These are phyloP conservation scores for Candida saitoana DNA, from an alignment of 805 yeast genomes.

Conservation along the genomic window DNA sequence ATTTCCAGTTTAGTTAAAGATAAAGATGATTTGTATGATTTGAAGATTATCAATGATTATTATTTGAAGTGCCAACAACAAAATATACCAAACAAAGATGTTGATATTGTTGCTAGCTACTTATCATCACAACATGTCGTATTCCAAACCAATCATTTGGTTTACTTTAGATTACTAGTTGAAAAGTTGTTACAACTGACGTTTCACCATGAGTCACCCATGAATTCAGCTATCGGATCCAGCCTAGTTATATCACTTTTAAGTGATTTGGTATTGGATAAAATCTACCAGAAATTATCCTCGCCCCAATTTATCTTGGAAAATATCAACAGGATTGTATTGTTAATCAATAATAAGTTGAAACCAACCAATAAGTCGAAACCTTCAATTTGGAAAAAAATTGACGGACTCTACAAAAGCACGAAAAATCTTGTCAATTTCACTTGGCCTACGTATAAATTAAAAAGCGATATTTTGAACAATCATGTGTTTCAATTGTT, in stretches of 20 bases:
- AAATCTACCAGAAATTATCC: slow-evolving; percentile 20
- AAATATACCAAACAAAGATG: slow-evolving; percentile 6
- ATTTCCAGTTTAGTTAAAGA: slow-evolving; percentile 12
- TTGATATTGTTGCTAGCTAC: slow-evolving; percentile 12
- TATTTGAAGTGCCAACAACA: not conserved
- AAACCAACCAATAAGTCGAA: slow-evolving; percentile 1
- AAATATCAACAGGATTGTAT: slow-evolving; percentile 8
- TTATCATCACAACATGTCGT: slow-evolving; percentile 11
- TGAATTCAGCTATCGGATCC: slow-evolving; percentile 22
- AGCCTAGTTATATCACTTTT: slow-evolving; percentile 21
- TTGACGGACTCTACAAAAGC: no score
- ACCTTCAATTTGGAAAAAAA: not conserved
- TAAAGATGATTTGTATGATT: slow-evolving; percentile 9
- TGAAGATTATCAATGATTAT: slow-evolving; percentile 14
- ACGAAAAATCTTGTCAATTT: slow-evolving; percentile 1
- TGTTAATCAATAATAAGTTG: slow-evolving; percentile 5
- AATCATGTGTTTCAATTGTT: slow-evolving; percentile 10
- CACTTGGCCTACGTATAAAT: not conserved
- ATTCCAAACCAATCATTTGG: slow-evolving; percentile 12
- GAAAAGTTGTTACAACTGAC: slow-evolving; percentile 17
- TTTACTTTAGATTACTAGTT: slow-evolving; percentile 22
- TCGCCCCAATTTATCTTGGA: slow-evolving; percentile 24
- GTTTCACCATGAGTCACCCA: slow-evolving; percentile 13
- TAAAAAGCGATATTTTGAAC: slow-evolving; percentile 6
- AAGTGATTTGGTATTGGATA: slow-evolving; percentile 26